These are phyloP conservation scores for Beauveria rudraprayagi DNA, from an alignment of 2,329 filamentous ascomycete species.

Conservation along the genomic window DNA sequence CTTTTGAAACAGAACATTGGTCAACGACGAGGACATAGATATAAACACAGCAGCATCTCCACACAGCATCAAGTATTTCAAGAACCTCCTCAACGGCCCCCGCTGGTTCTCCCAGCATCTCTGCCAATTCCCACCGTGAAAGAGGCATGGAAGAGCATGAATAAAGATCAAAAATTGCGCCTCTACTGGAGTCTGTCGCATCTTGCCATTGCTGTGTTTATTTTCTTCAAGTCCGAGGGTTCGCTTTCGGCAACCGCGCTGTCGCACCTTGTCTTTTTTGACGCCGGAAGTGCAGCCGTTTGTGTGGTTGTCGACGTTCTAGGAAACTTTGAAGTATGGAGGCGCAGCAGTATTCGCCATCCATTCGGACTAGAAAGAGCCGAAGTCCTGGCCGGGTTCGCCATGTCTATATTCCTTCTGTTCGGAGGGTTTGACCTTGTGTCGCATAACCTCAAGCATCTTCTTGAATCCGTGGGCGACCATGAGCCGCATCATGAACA, in stretches of 20 bases:
- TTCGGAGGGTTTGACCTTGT: constrained; percentile 96
- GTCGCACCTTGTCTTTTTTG: constrained; percentile 90
- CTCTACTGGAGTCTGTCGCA: constrained; percentile 89
- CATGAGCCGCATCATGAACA: constrained; percentile 69
- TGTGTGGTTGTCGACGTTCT: constrained; percentile 90
- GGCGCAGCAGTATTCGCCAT: constrained; percentile 81
- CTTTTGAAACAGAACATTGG: constrained; percentile 61
- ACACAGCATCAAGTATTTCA: constrained; percentile 88
- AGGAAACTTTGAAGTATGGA: constrained; percentile 97
- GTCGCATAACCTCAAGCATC: constrained; percentile 86
- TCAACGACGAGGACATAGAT: constrained; percentile 89
- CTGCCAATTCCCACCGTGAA: constrained; percentile 82
- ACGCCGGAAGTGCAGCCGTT: constrained; percentile 83
- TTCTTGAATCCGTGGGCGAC: constrained; percentile 55
- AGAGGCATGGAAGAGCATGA: constrained; percentile 87
- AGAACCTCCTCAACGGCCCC: constrained; percentile 77
- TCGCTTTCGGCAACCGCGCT: constrained; percentile 87
- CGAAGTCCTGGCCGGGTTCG: constrained; percentile 91
- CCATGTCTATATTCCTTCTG: constrained; percentile 90
- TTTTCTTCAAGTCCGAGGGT: constrained; percentile 77
- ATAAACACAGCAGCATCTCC: constrained; percentile 93
- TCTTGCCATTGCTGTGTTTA: constrained; percentile 70
- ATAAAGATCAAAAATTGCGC: constrained; percentile 72
- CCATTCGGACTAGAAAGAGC: constrained; percentile 88
- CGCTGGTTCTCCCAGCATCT: constrained; percentile 81